Conservation (phyloP, 805 yeast species). For the Kodamaea jinghongensis region DNA sequence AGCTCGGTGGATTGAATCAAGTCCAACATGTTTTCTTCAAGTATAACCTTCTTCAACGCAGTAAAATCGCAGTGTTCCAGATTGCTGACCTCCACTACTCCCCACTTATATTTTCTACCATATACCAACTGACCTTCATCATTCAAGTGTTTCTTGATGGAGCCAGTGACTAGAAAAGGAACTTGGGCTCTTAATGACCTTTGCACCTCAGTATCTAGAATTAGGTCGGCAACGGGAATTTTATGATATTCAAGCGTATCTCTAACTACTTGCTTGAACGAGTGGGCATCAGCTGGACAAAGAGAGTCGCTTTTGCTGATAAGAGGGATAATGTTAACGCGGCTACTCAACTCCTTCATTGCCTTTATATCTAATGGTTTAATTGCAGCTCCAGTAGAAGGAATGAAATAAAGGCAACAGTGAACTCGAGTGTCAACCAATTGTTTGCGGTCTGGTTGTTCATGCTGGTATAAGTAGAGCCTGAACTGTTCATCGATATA, state of each 20-base stretch:
- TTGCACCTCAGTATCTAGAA: constrained; percentile 24
- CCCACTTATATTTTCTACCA: constrained; percentile 77
- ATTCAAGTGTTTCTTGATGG: constrained; percentile 39
- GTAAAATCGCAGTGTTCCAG: constrained; percentile 73
- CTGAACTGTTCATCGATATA: constrained; percentile 79
- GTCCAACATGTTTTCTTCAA: constrained; percentile 74
- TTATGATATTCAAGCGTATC: constrained; percentile 20
- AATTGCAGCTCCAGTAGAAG: constrained; percentile 52
- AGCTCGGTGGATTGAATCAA: constrained; percentile 71
- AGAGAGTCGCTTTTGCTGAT: constrained; percentile 38
- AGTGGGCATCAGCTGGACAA: constrained; percentile 22
- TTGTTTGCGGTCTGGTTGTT: constrained; percentile 31
- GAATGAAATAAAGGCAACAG: constrained; percentile 78
- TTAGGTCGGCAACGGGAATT: constrained; percentile 31
- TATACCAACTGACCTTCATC: neutral
- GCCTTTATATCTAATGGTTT: constrained; percentile 34
- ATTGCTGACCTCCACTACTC: constrained; percentile 79
- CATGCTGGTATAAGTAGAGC: constrained; percentile 67
- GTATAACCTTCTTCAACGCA: constrained; percentile 58
- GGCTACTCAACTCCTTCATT: constrained; percentile 31
- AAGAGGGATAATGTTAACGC: constrained; percentile 40
- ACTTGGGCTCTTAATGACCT: constrained; percentile 37
- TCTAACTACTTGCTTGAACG: constrained; percentile 26
- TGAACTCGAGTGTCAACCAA: constrained; percentile 69
- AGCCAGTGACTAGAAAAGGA: constrained; percentile 74